Evolutionary conservation across 345 rosid species (phyloP), one percentile per base, ranked within the genome.

Genomic region (Citrus reticulata): DNA sequence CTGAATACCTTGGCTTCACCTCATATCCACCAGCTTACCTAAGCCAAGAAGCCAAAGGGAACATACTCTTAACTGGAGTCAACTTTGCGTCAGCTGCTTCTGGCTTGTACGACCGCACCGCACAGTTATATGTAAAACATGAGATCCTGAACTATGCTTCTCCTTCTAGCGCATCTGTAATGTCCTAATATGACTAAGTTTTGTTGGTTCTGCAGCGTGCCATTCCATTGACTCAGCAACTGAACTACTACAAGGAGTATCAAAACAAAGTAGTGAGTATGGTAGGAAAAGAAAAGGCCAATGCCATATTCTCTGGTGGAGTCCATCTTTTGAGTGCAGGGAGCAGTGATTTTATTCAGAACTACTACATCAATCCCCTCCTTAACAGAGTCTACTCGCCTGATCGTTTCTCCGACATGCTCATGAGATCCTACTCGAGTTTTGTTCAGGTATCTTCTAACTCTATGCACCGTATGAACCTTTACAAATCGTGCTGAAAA

Each of bases 41-140:
- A 46, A 90, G 92, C 85, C 87, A 74, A 77, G 92, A 92, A 69
- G 93, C 96, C 75, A 82, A 73, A 11, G 90, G 88, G 51, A 75
- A 81, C 25, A 84, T 78, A 76, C 81, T 95, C 77, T 78, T 93
- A 74, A 91, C 80, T 2, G 99, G 96, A 64, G 96, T 86, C 73
- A 95, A 92, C 90, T 95, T 95, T 61, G 98, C 98, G 70, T 93
- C 98, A 1, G 98, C 92, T 70, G 91, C 95, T 79, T 95, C 97
- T 62, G 99, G 98, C 68, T 87, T 83, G 24, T 88, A 79, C 35
- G 95, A 93, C 78, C 81, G 87, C 10, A 95, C 98, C 42, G 86
- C 97, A 68, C 87, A 82, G 68, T 80, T 90, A 85, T 95, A 90
- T 81, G 97, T 92, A 85, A 84, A 75, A 68, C 62, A 54, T 22